Evolutionary conservation across 805 yeast genomes (phyloP).

Genomic region (Wickerhamomyces bisporus): DNA sequence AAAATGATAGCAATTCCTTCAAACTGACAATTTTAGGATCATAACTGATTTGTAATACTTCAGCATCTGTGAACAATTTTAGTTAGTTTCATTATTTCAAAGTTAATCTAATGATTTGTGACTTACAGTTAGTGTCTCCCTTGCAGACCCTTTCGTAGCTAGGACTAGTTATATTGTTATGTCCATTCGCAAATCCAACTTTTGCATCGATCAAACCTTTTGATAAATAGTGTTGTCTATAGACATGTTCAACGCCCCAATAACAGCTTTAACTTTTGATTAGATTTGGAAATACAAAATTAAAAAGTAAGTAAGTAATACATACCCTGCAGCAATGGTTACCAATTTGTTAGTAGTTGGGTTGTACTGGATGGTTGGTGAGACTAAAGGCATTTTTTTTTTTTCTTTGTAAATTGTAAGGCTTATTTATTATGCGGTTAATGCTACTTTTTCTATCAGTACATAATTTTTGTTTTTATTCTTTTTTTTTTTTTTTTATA

Average conservation of each 20-base stretch:
- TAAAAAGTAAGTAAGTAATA: slow-evolving; percentile 23
- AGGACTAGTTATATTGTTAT: slow-evolving; percentile 34
- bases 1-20: slow-evolving; percentile 69
- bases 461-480: too few relatives aligned
- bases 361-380: slow-evolving; percentile 34
- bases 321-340: slow-evolving; percentile 58
- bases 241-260: slow-evolving; percentile 89
- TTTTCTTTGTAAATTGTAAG: not conserved
- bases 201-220: slow-evolving; percentile 68
- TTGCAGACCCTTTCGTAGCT: slow-evolving; percentile 69
- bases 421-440: not conserved
- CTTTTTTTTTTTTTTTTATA: too few relatives aligned
- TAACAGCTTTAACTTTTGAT: slow-evolving; percentile 52
- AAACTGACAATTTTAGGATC: slow-evolving; percentile 63
- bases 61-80: slow-evolving; percentile 52
- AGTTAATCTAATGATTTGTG: not conserved
- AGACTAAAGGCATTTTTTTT: slow-evolving; percentile 21
- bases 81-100: too few relatives aligned
- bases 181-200: slow-evolving; percentile 92
- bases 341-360: slow-evolving; percentile 47
- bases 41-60: slow-evolving; percentile 75
- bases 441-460: not conserved
- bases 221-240: slow-evolving; percentile 58
- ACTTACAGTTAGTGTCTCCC: slow-evolving; percentile 53
- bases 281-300: slow-evolving; percentile 1